A percentile compares a stretch with the other conserved stretches of the same genome.
Evolutionary conservation across 2,329 filamentous ascomycete species (phyloP).

Genomic region (Botryotinia convoluta): DNA sequence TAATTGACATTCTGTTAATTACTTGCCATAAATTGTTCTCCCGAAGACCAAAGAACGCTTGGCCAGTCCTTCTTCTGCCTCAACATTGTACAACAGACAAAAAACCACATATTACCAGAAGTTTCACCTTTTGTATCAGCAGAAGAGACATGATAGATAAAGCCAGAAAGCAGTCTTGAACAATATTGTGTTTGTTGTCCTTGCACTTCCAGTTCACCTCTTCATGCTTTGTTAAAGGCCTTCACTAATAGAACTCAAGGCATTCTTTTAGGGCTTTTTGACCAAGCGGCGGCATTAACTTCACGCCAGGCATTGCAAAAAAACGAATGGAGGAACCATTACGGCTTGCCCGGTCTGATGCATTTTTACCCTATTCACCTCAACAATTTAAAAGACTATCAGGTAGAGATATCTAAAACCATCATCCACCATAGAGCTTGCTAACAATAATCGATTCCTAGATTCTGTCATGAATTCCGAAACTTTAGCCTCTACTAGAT

Average conservation of each 20-base stretch:
- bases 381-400: rapidly evolving
- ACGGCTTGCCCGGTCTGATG: background rate
- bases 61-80: background rate
- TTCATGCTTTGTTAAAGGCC: background rate
- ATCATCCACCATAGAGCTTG: background rate
- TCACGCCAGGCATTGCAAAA: background rate
- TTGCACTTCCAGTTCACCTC: background rate
- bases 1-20: background rate
- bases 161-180: background rate
- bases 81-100: background rate
- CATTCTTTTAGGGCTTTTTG: background rate
- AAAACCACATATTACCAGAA: background rate
- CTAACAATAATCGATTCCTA: background rate
- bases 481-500: background rate
- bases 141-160: background rate
- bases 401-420: background rate
- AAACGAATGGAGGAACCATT: background rate
- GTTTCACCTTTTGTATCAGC: background rate
- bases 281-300: background rate
- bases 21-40: background rate
- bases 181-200: background rate
- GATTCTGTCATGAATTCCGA: background rate
- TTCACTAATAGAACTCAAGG: background rate
- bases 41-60: no score
- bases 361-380: background rate